Evolutionary conservation across 805 yeast species (phyloP), one percentile per base, ranked within the genome.

Genomic region (Teunomyces gatunensis): DNA sequence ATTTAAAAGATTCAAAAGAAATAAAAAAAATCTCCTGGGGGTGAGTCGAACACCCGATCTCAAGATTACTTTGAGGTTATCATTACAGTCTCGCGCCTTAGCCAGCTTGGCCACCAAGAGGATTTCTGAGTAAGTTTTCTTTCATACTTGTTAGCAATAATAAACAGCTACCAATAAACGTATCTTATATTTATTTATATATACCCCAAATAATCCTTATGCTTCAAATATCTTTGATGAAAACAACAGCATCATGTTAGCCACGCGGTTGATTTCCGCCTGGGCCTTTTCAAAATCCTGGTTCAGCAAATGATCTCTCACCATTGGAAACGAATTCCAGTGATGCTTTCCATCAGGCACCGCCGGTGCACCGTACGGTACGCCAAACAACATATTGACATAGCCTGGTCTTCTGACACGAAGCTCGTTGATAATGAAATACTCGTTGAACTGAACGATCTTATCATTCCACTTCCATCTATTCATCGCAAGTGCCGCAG

Each of bases 401-500:
- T 80, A 86, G 71, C 91, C 90, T 12, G 80, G 71, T 30, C 96
- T 73, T 5, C 67, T 59, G 3, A 73, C 71, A 1, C 79, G 55
- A 1, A 80, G 80, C 6, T 66, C 68, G 1, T 70, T 60, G 5
- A 70, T 60, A 7, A 84, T 58, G 52, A 87, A 77, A 15, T 71
- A 63, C 52, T 77, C 78, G 52, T 83, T 85, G 48, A 87, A 71
- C 12, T 67, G 62, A 3, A 79, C 64, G 56, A 89, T 65, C 50
- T 81, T 80, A n/a, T 81, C 75, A 64, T 91, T 91, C 88, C 94
- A 87, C 47, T 80, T 81, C 85, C 88, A 80, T 57, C 98, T 74
- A 52, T 80, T 83, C 40, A 84, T 81, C 0, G 91, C 77, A 34
- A 88, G 68, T 47, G 85, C 61, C 1, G 89, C 80, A 1, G 96